Base-by-base conservation (phyloP, 345 rosid genomes). In the Aegle marmelos region DNA sequence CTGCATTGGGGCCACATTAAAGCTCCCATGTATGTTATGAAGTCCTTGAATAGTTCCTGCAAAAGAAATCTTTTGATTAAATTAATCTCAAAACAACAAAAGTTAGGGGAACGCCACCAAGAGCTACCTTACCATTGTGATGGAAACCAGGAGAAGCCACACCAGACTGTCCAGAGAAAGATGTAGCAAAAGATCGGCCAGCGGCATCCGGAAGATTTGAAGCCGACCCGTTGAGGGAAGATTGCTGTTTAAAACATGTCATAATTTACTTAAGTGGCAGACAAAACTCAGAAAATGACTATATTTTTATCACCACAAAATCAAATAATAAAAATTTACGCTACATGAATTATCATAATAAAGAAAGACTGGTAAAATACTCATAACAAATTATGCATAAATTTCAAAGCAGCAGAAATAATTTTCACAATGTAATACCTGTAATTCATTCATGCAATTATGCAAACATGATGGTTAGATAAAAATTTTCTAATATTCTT, bases 81-180 rank as follows among this genome's bases (percentile, higher is more conserved):
- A 79, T 48, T 75, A 81, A 37, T 61, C 73, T 59, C 60, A 9
- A 72, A 70, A 76, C 65, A 21, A 73, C 30, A 39, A 62, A 79
- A 39, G 58, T 33, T 48, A 41, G 69, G 17, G 53, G 36, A 78
- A 71, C 68, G 37, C 68, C 63, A 79, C 33, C 39, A 76, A 70
- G 77, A 76, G 54, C n/a, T 58, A 82, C 88, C 65, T 31, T 83
- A 92, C 94, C 97, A 41, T 78, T 80, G 79, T 92, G 96, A 90
- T 89, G 96, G 80, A 85, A 92, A 83, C 85, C 88, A 64, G 98
- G 95, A 67, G 98, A 92, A 4, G 90, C 95, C 9, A 89, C 96
- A 78, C 98, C 99, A 82, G 97, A 90, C 82, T 92, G 99, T 81
- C 93, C 95, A 76, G 99, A 91, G 86, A 90, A 96, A 65, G 98